Evolutionary conservation across 495 filamentous ascomycete species (phyloP), one percentile per base, ranked within the genome.

Genomic region (Talaromyces adpressus): DNA sequence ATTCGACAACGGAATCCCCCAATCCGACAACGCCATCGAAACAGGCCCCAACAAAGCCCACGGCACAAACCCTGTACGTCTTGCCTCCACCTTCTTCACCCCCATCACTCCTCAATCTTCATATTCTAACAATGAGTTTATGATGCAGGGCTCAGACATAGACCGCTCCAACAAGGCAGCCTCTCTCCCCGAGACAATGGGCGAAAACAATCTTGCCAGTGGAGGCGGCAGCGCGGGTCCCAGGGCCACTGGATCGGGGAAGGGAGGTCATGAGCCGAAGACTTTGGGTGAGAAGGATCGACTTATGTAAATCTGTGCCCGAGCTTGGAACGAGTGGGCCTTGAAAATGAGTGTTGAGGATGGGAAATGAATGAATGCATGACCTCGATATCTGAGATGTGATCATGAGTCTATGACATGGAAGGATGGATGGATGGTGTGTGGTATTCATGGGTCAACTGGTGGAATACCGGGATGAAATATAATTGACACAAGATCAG

Each of bases 1-100:
- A 45, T 82, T 73, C 73, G 77, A 80, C 63, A 76, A 82, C 69
- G 72, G 72, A 49, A 63, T 80, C 66, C 75, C 75, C 63, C 75
- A 79, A 52, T 78, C 77, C 67, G 81, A 82, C 66, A 82, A 83
- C 69, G 67, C 79, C 36, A 74, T 83, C 47, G 82, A 82, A 61
- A 64, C 74, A 34, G 79, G 76, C 56, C 65, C 74, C 30, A 79
- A 63, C 61, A 79, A 80, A 69, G 73, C 65, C 57, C 78, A 80
- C 69, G 78, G 77, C 32, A 68, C 66, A 32, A 75, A 72, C 64
- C 62, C 68, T 9, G 80, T 81, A 72, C 36, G 72, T 73, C n/a
- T 9, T 25, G n/a, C n/a, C 39, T 22, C 22, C 25, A 29, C 29
- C 29, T 6, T 6, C 29, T 30, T 30, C 29, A 2, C 4, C 25